Base-by-base conservation (phyloP, 148 eudicot genomes). In the Camellia granthamiana region DNA sequence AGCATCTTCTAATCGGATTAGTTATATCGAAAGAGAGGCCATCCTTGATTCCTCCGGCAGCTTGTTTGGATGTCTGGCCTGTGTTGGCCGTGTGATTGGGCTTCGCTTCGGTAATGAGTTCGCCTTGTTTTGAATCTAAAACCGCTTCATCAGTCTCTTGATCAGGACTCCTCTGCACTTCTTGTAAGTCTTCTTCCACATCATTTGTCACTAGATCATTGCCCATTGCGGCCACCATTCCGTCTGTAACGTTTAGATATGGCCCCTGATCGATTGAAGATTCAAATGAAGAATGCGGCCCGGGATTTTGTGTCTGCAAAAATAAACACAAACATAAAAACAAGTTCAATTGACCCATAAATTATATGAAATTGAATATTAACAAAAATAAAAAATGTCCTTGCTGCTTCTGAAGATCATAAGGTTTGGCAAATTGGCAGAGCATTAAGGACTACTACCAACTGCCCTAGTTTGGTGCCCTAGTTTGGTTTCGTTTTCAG, bases 241-340 rank as follows among this genome's bases (percentile, higher is more conserved):
- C 98, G 46, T 91, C 93, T 12, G 92, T 80, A n/a, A 91, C 81
- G 63, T 87, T 92, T 54, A 94, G 79, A 84, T 86, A 94, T 9
- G 97, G 97, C 43, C 91, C 88, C 54, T 88, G 93, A 81, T 88
- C 98, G 64, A 94, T 88, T 5, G 88, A 76, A 75, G 95, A 81
- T 84, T 88, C 90, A 38, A 74, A 11, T 15, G 87, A 73, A 83
- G 85, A 78, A 81, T 84, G 87, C 21, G 19, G 75, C 11, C 54
- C 69, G 7, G 83, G 23, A 71, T 62, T 79, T 74, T 85, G 85
- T 30, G 83, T 46, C 91, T 83, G 83, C 80, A 81, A 16, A 70
- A 54, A 43, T 46, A 44, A 41, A 69, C 74, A 41, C 38, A 30
- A 30, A 30, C 19, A 74, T 55, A 19, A 11, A 75, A 21, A 46